Evolutionary conservation across 1,139 yeast species (phyloP).

Genomic region (Maudiozyma humilis): DNA sequence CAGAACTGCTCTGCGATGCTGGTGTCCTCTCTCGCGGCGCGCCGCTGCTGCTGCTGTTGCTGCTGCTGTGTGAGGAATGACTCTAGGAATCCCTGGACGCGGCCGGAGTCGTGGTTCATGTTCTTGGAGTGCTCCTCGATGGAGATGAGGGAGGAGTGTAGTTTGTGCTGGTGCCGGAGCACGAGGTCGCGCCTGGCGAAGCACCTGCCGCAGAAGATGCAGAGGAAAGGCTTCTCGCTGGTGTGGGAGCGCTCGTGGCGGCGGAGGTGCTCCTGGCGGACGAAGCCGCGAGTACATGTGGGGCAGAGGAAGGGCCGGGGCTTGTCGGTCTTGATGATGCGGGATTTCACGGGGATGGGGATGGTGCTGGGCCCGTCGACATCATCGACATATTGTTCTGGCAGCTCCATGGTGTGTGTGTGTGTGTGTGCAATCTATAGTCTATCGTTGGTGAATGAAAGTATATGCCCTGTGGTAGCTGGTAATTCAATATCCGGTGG

Average conservation of each 20-base stretch:
- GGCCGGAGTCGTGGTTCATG: conserved; percentile 3
- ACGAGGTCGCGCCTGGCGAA: conserved; percentile 89
- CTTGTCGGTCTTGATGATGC: conserved; percentile 74
- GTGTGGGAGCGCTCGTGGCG: conserved; percentile 95
- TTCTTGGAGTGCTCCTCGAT: conserved; percentile 6
- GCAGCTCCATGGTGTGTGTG: background rate
- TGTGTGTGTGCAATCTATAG: too few species aligned
- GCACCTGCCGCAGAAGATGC: conserved; percentile 94
- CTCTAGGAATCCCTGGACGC: conserved; percentile 5
- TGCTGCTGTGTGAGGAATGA: background rate
- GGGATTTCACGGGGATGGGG: conserved; percentile 81
- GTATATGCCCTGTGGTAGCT: too few species aligned
- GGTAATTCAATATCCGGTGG: too few species aligned
- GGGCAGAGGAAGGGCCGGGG: conserved; percentile 89
- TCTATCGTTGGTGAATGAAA: too few species aligned
- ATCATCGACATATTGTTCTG: background rate
- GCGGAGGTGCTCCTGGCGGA: conserved; percentile 85
- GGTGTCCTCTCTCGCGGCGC: background rate
- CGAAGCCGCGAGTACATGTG: conserved; percentile 91
- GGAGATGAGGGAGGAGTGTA: conserved; percentile 56
- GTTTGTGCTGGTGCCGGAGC: conserved; percentile 86
- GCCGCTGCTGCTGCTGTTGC: conserved; percentile 3
- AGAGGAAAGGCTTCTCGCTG: conserved; percentile 91
- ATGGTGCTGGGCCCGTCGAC: background rate
- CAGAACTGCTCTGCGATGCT: background rate